phyloP scores from a whole-genome alignment of 75 land plant genomes.

The Picea glauca region DNA sequence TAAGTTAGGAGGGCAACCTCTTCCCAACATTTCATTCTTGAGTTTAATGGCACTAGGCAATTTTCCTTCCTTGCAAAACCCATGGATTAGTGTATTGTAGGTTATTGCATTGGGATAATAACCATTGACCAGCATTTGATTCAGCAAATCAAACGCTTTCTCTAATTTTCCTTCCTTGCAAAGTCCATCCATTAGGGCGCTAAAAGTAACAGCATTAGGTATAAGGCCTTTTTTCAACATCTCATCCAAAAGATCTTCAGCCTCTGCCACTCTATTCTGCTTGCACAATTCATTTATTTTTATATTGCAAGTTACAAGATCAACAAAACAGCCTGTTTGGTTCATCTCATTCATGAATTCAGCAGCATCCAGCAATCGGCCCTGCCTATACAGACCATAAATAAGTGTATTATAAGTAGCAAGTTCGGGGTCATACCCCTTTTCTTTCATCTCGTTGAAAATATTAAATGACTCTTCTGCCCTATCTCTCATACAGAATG shows the following conservation, averaged over 20 bases:
- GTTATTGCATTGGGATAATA: slow-evolving; percentile 40
- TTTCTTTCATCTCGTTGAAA: slow-evolving; percentile 45
- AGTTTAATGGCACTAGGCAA: slow-evolving; percentile 33
- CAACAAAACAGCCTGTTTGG: slow-evolving; percentile 29
- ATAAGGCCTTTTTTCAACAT: slow-evolving; percentile 38
- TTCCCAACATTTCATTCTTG: slow-evolving; percentile 37
- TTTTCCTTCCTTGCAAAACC: slow-evolving; percentile 45
- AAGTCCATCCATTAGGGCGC: slow-evolving; percentile 34
- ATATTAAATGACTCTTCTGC: slow-evolving; percentile 44
- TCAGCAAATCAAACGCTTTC: slow-evolving; percentile 45
- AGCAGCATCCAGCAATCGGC: slow-evolving; percentile 35
- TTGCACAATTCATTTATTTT: slow-evolving; percentile 43
- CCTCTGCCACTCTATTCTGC: slow-evolving; percentile 31
- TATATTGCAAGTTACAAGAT: slow-evolving; percentile 40
- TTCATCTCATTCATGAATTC: slow-evolving; percentile 39
- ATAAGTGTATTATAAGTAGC: slow-evolving; percentile 46
- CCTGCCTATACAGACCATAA: slow-evolving; percentile 46
- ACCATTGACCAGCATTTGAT: slow-evolving; percentile 38
- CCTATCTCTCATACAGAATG: slow-evolving; percentile 43
- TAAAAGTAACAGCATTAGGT: slow-evolving; percentile 54
- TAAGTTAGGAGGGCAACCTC: slow-evolving; percentile 35
- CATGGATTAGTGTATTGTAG: slow-evolving; percentile 44
- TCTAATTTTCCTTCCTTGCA: slow-evolving; percentile 28
- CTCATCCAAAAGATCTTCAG: slow-evolving; percentile 33
- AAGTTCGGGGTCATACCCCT: slow-evolving; percentile 10